These are phyloP conservation scores for Aspergillus pseudonomiae DNA, from an alignment of 2,329 filamentous ascomycete genomes.

Conservation along the genomic window DNA sequence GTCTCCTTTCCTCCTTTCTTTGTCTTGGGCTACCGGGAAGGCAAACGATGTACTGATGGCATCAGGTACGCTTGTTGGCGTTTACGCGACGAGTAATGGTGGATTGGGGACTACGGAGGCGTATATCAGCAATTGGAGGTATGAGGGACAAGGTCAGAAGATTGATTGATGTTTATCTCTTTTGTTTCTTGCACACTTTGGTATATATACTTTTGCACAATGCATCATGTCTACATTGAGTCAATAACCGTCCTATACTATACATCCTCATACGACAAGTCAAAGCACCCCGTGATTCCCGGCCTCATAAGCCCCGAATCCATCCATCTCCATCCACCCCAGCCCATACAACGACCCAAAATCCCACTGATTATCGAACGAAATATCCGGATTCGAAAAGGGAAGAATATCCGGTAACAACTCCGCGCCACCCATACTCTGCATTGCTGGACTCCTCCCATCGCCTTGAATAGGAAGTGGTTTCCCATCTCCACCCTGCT, in stretches of 20 bases:
- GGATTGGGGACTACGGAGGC: neutral
- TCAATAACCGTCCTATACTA: neutral
- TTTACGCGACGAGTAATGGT: constrained; percentile 8
- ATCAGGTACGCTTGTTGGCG: constrained; percentile 6
- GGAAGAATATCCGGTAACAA: constrained; percentile 17
- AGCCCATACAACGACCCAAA: constrained; percentile 13
- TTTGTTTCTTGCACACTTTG: neutral
- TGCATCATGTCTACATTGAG: neutral
- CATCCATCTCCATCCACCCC: constrained; percentile 17
- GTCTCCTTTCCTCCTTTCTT: neutral
- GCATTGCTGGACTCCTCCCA: neutral
- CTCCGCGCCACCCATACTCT: neutral
- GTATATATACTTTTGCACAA: neutral
- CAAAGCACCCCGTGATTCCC: neutral
- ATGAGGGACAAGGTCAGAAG: constrained; percentile 1
- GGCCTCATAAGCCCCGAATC: constrained; percentile 3
- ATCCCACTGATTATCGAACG: constrained; percentile 20
- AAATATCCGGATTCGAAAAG: constrained; percentile 17
- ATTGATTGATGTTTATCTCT: neutral
- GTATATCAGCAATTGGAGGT: constrained; percentile 10
- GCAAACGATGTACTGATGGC: neutral
- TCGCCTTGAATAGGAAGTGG: neutral
- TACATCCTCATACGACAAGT: neutral
- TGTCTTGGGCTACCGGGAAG: neutral
- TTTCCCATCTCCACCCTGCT: neutral